Conservation (phyloP, 2,329 filamentous ascomycete species). For the Phoma herbarum region DNA sequence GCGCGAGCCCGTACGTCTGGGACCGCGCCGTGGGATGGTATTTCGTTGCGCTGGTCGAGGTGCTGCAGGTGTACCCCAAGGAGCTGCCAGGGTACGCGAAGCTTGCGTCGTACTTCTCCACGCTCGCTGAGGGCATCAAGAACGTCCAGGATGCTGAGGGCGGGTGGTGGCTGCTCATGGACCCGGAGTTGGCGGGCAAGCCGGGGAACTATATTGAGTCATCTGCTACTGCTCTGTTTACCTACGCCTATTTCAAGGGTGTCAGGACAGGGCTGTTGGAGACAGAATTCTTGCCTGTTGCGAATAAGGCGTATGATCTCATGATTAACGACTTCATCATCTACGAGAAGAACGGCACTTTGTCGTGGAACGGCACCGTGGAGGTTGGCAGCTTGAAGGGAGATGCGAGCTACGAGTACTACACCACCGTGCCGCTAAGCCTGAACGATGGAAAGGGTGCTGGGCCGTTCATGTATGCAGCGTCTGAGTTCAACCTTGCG, state of each 20-base stretch:
- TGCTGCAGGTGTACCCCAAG: slow-evolving; percentile 58
- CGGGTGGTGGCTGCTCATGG: slow-evolving; percentile 68
- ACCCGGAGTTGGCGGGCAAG: slow-evolving; percentile 54
- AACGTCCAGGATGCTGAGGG: slow-evolving; percentile 56
- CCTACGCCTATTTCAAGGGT: slow-evolving; percentile 49
- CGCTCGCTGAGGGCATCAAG: slow-evolving; percentile 55
- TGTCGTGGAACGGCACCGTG: slow-evolving; percentile 63
- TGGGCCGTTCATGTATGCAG: slow-evolving; percentile 53
- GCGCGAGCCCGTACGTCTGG: slow-evolving; percentile 50
- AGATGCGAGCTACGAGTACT: slow-evolving; percentile 60
- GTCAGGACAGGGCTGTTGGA: slow-evolving; percentile 45
- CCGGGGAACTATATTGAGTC: slow-evolving; percentile 69
- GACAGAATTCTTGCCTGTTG: slow-evolving; percentile 50
- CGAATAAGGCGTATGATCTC: slow-evolving; percentile 56
- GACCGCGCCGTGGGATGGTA: slow-evolving; percentile 52
- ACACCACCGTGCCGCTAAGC: slow-evolving; percentile 45
- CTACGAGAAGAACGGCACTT: slow-evolving; percentile 56
- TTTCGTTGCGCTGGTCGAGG: slow-evolving; percentile 56
- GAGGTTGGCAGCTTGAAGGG: slow-evolving; percentile 61
- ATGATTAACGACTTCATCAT: slow-evolving; percentile 59
- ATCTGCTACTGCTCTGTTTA: slow-evolving; percentile 64
- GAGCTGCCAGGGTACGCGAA: slow-evolving; percentile 49
- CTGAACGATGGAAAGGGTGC: slow-evolving; percentile 54
- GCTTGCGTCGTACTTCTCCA: slow-evolving; percentile 53
- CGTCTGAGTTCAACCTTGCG: slow-evolving; percentile 41